Evolutionary conservation across 192 early-diverging fungal species (phyloP), one percentile per base, ranked within the genome.

Genomic region (Coemansia sp.): DNA sequence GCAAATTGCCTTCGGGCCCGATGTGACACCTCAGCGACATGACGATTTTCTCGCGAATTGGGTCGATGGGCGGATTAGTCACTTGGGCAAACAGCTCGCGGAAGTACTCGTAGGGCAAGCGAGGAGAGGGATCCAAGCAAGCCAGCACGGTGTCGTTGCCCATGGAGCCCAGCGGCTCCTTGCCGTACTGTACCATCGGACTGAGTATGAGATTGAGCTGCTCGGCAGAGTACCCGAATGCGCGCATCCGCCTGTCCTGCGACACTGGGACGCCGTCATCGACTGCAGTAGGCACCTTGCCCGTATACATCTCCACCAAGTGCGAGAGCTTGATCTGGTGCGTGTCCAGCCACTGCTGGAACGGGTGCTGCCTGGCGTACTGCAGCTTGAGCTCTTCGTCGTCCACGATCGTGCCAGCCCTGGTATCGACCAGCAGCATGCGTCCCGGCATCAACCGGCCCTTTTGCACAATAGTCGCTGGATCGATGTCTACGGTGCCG

Each of bases 121-220:
- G 92, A 22, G 96, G 95, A 63, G 93, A 84, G 27, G 82, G 82
- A 12, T 95, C 88, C 63, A 99, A 76, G 85, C 97, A 99, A 9
- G 97, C 96, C 32, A 99, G 87, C 37, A 95, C 91, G 9, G 91
- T 89, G 80, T 99, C 97, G 82, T 94, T 96, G 73, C 97, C 97
- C 97, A 98, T 99, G 32, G 96, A 98, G 11, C 97, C 97, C 31
- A 99, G 88, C 15, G 96, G 92, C 83, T 99, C 97, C 83, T 99
- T 98, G 51, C 94, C 96, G 47, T 92, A 86, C 73, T 51, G 73
- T 54, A 91, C 89, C 95, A 99, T 99, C 9, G 97, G 97, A 27
- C 87, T 71, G 51, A 97, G 86, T 32, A 99, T 76, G 65, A 94
- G 84, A 63, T 91, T 94, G 17, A 99, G 84, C 77, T 96, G 94